Base-by-base conservation (phyloP, 495 filamentous ascomycete species). In the Penicillium atrosanguineum region DNA sequence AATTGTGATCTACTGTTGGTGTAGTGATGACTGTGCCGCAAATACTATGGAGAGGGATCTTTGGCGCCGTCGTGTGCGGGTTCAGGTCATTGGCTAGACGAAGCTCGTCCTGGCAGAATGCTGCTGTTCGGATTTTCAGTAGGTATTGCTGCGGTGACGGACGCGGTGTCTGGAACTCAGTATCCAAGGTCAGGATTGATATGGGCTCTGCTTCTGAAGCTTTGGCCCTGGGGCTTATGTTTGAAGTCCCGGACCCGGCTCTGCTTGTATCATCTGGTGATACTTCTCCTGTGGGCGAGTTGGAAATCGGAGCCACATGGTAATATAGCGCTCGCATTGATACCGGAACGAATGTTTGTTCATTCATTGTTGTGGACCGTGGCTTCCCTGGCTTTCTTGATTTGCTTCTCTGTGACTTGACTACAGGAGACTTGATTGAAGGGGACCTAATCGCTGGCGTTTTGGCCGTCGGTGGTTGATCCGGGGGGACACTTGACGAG, bases 31-130 rank as follows among this genome's bases (percentile, higher is more conserved):
- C 72, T 1, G 69, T 75, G 1, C 83, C 82, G 31, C 79, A 76
- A 52, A 83, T 62, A 63, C 84, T 83, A 55, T 81, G 76, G 50
- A 82, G 74, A 4, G 83, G 84, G 16, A 86, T 76, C 21, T 75
- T 63, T 14, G 75, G 72, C 28, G 69, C 63, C 6, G 73, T 77
- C 43, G 63, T 65, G 14, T 47, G 69, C 44, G 74, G 82, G 47
- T 75, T 68, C 28, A 70, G 57, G 16, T 62, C 69, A 68, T 74
- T 77, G 15, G 64, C 53, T 14, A 86, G 71, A 20, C 69, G 61
- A 7, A 73, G 45, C 56, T 86, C 84, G 43, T 83, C 79, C 44
- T 78, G 71, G 53, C 75, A 84, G 39, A 83, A 78, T 18, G 82
- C 76, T 18, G 79, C 76, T 9, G 83, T 73, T 40, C 76, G 70